Conservation (phyloP, 192 early-diverging fungal species). For the Backusella psychrophila region DNA sequence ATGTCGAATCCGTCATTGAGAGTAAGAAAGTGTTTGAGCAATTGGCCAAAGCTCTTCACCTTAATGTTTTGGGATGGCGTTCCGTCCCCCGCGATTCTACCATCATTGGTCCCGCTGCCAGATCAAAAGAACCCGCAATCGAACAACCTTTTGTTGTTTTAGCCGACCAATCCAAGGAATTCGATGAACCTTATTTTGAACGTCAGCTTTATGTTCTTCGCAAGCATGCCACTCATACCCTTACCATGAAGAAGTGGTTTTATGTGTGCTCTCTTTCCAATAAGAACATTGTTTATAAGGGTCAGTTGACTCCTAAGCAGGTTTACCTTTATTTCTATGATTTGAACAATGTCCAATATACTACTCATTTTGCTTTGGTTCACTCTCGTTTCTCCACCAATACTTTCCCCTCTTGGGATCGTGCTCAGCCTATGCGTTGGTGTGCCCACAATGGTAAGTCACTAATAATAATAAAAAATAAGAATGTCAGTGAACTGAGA, state of each 20-base stretch:
- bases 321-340: slow-evolving; percentile 94
- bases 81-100: slow-evolving; percentile 78
- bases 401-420: slow-evolving; percentile 99
- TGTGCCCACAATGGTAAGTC: slow-evolving; percentile 93
- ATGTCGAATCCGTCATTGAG: slow-evolving; percentile 62
- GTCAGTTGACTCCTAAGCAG: slow-evolving; percentile 91
- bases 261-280: slow-evolving; percentile 96
- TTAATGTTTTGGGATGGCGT: slow-evolving; percentile 89
- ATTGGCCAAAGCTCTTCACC: slow-evolving; percentile 70
- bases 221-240: slow-evolving; percentile 87
- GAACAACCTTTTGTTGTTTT: slow-evolving; percentile 91
- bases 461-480: not conserved
- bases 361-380: slow-evolving; percentile 93
- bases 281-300: slow-evolving; percentile 97
- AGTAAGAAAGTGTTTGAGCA: slow-evolving; percentile 74
- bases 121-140: slow-evolving; percentile 88
- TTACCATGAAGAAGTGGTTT: slow-evolving; percentile 87
- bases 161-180: slow-evolving; percentile 33
- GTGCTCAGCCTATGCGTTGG: slow-evolving; percentile 98
- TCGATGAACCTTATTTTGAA: slow-evolving; percentile 69
- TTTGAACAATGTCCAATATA: slow-evolving; percentile 77
- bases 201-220: slow-evolving; percentile 86
- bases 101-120: slow-evolving; percentile 88
- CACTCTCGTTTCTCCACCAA: slow-evolving; percentile 99
- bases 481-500: not conserved